Percentiles rank a stretch among this genome's conserved stretches.
Conservation (phyloP, 2,329 filamentous ascomycete species). For the Neoarthrinium moseri region DNA sequence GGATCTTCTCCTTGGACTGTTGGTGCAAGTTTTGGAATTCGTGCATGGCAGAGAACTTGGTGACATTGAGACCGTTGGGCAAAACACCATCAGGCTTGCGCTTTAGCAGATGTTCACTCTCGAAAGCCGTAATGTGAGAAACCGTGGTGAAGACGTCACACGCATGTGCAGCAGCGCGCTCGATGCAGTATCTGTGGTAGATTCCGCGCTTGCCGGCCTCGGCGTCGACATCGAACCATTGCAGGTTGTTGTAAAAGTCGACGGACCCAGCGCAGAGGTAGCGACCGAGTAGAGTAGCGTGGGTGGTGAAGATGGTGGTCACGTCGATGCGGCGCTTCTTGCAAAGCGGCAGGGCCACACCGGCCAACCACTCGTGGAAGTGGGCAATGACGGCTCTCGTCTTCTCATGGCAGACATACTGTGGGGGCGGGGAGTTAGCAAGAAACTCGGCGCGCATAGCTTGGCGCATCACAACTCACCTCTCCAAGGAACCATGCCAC, state of each 20-base stretch:
- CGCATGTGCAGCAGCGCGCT: constrained; percentile 86
- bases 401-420: constrained; percentile 95
- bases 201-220: constrained; percentile 98
- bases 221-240: constrained; percentile 93
- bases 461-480: constrained; percentile 65
- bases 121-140: constrained; percentile 97
- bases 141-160: constrained; percentile 98
- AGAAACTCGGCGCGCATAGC: too few relatives aligned
- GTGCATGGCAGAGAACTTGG: constrained; percentile 97
- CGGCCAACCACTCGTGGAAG: constrained; percentile 98
- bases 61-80: constrained; percentile 96
- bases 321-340: constrained; percentile 95
- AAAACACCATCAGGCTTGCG: constrained; percentile 95
- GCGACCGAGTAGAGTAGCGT: constrained; percentile 90
- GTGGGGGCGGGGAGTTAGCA: too few relatives aligned
- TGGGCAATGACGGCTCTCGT: constrained; percentile 91
- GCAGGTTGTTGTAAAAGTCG: constrained; percentile 98
- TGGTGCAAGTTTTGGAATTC: constrained; percentile 99
- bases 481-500: constrained; percentile 98
- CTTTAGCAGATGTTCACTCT: constrained; percentile 96
- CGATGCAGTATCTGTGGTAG: constrained; percentile 98
- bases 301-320: constrained; percentile 97
- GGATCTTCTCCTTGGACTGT: constrained; percentile 95
- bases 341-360: constrained; percentile 85
- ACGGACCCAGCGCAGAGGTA: constrained; percentile 97